Base-by-base conservation (phyloP, 345 rosid genomes). In the Zanthoxylum bungeanum region DNA sequence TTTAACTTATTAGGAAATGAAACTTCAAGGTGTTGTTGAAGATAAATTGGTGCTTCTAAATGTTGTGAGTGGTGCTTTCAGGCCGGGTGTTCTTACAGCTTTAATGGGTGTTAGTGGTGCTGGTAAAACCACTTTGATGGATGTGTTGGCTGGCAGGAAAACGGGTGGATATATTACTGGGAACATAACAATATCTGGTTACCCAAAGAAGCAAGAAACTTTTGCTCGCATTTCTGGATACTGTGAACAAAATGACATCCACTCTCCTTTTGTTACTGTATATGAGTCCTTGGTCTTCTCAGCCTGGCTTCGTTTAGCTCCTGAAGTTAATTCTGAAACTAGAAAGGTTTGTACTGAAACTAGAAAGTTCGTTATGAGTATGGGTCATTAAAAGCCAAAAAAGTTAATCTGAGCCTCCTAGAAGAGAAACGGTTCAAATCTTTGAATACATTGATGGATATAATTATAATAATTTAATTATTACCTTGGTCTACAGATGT, bases 81-180 rank as follows among this genome's bases (percentile, higher is more conserved):
- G 84, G 75, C 86, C 84, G 5, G 86, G 84, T 16, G 84, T 85
- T 57, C 85, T 84, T 11, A 84, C 88, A 47, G 85, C 88, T 58
- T 36, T 85, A 36, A 85, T 85, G 88, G 88, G 88, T 36, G 83
- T 76, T 16, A 85, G 84, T 49, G 86, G 88, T 50, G 86, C 86
- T 16, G 86, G 88, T 17, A 85, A 85, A 72, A 85, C 88, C 16
- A 85, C 88, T 52, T 46, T 82, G 65, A 78, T 82, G 86, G 88
- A 85, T 63, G 88, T 85, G 61, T 62, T 85, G 24, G 84, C 88
- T 59, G 88, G 88, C 30, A 78, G 88, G 70, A 85, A 85, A 68
- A 82, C 88, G 17, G 71, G 78, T 61, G 88, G 88, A 74, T 78
- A 82, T 31, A 69, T 80, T 47, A 81, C 70, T 4, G 88, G 86